Conservation (phyloP, 2,329 filamentous ascomycete species). For the Amauroascus niger region DNA sequence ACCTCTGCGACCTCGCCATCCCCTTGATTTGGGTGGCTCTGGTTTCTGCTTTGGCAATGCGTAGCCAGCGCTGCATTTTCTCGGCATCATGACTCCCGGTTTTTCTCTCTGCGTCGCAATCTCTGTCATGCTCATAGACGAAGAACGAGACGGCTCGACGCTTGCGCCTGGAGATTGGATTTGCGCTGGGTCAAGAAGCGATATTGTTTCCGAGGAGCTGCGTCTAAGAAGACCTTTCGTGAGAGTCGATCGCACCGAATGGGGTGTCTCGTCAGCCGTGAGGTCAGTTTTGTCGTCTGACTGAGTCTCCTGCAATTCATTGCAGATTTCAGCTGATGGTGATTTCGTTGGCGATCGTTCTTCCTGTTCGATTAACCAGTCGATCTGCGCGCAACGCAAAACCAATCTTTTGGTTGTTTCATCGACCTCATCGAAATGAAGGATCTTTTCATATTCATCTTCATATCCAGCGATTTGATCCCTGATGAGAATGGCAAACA, state of each 20-base stretch:
- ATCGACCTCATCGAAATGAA: conserved; percentile 43
- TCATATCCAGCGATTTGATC: conserved; percentile 56
- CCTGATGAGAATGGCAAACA: conserved; percentile 62
- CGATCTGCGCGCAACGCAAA: conserved; percentile 37
- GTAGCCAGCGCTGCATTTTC: conserved; percentile 38
- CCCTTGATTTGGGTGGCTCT: conserved; percentile 36
- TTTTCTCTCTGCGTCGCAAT: conserved; percentile 73
- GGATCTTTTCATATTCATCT: conserved; percentile 37
- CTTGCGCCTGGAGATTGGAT: conserved; percentile 54
- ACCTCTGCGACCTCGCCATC: conserved; percentile 32
- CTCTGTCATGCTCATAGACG: conserved; percentile 64
- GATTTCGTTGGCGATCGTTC: conserved; percentile 20
- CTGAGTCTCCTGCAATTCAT: neutral
- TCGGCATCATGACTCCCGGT: conserved; percentile 71
- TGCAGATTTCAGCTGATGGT: conserved; percentile 18
- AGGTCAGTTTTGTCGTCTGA: neutral
- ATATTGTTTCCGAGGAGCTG: conserved; percentile 23
- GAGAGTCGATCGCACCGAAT: neutral
- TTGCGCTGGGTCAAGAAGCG: conserved; percentile 20
- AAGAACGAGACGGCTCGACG: conserved; percentile 58
- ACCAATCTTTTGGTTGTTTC: conserved; percentile 43
- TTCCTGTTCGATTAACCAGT: conserved; percentile 36
- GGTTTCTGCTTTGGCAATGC: conserved; percentile 22
- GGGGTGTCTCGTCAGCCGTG: neutral
- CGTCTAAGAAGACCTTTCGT: conserved; percentile 2